Base-by-base conservation (phyloP, 345 rosid species). In the Gossypium sturtianum region DNA sequence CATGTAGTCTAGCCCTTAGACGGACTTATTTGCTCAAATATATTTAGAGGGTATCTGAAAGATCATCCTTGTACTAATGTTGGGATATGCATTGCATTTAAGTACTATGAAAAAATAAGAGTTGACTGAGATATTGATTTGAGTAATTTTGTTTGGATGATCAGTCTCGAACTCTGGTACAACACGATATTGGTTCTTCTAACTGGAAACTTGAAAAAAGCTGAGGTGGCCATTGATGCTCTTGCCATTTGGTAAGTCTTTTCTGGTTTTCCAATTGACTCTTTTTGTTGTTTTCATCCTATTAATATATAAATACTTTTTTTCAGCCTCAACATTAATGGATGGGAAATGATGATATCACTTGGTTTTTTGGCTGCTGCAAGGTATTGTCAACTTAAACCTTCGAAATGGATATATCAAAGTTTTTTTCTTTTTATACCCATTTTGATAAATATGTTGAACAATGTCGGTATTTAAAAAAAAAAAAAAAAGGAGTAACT, bases 81-180 rank as follows among this genome's bases (percentile, higher is more conserved):
- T 34, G 38, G 38, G 38, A 34, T 4, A 34, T 34, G 6, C 38
- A 34, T 34, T 34, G 38, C 38, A 34, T 34, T 4, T 34, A 34
- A 34, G 6, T 4, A 34, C 38, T 29, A 4, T 34, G 6, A 34
- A 4, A 20, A 56, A 20, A 57, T 57, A 19, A 57, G 13, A 57
- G 61, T 57, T 12, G 16, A 51, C 54, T 51, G 27, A 23, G 57
- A 41, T 62, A 60, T 19, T 75, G 57, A 71, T 17, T 75, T 72
- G 68, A n/a, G n/a, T 4, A 66, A n/a, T 64, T 20, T 2, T 75
- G 44, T 49, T 79, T 58, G 74, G 12, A 9, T 67, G 69, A 61
- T 43, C 91, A 89, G 93, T 74, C 88, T 93, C 54, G 94, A 93
- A 84, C 79, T 89, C 70, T 91, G 98, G 97, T 91, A 93, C 93